These are phyloP conservation scores for Lasiodiplodia gonubiensis DNA, from an alignment of 2,329 filamentous ascomycete species.

Conservation along the genomic window DNA sequence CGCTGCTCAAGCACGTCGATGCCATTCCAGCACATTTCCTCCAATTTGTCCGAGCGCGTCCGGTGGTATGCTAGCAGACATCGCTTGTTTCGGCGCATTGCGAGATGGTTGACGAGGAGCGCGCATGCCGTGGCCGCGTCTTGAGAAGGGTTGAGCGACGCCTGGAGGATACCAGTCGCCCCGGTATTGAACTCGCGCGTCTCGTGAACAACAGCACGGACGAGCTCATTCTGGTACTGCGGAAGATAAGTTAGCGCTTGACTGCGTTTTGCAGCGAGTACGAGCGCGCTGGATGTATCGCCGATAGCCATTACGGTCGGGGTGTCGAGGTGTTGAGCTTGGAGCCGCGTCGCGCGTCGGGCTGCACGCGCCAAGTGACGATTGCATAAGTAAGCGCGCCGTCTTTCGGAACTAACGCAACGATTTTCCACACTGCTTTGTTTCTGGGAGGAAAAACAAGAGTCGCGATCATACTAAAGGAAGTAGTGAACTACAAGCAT, in stretches of 20 bases:
- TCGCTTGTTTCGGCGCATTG: constrained; percentile 94
- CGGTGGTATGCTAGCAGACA: constrained; percentile 94
- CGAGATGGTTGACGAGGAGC: constrained; percentile 89
- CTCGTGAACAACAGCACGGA: constrained; percentile 86
- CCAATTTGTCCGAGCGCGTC: constrained; percentile 86
- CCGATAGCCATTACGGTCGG: too few relatives aligned
- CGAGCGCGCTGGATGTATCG: constrained; percentile 41
- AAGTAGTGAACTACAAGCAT: too few relatives aligned
- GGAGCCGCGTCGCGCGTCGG: too few relatives aligned
- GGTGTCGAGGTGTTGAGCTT: too few relatives aligned
- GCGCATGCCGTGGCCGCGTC: constrained; percentile 86
- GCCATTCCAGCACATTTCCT: constrained; percentile 92
- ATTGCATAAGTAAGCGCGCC: too few relatives aligned
- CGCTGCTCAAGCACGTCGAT: constrained; percentile 77
- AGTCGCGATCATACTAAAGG: neutral
- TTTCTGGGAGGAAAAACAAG: neutral
- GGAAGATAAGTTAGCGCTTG: constrained; percentile 85
- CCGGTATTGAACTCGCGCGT: constrained; percentile 92
- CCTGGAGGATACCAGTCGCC: constrained; percentile 68
- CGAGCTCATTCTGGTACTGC: constrained; percentile 89
- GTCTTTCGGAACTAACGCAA: too few relatives aligned
- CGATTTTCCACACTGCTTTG: too few relatives aligned
- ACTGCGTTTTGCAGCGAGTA: constrained; percentile 93
- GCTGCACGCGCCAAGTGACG: too few relatives aligned
- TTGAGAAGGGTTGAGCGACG: constrained; percentile 81